These are phyloP conservation scores for Aquilaria sinensis DNA, from an alignment of 345 rosid genomes.

Conservation along the genomic window DNA sequence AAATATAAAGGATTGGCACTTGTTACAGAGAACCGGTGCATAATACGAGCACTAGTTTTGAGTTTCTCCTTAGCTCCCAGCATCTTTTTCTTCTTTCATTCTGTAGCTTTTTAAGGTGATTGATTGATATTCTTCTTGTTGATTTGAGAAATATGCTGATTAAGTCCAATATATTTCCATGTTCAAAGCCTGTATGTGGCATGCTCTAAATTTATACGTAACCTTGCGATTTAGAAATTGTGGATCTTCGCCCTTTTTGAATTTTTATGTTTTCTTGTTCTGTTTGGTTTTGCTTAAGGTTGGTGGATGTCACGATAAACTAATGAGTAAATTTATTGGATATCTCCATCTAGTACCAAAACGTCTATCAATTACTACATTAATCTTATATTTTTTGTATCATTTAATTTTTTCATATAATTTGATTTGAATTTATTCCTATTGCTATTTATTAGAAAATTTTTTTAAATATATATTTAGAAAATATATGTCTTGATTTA, in stretches of 20 bases:
- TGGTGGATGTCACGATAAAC: too few relatives aligned
- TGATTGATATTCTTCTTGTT: conserved; percentile 12
- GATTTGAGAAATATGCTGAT: conserved; percentile 11
- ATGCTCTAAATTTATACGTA: conserved; percentile 32
- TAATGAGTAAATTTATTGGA: too few relatives aligned
- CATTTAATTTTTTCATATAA: too few relatives aligned
- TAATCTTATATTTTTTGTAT: too few relatives aligned
- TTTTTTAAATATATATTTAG: too few relatives aligned
- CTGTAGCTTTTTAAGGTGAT: conserved; percentile 22
- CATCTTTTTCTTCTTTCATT: conserved; percentile 1
- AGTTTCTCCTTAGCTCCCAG: conserved; percentile 13
- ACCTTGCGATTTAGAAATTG: conserved; percentile 24
- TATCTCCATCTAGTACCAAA: too few relatives aligned
- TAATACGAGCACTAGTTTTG: conserved; percentile 17
- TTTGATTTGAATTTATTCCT: too few relatives aligned
- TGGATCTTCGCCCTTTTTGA: background rate
- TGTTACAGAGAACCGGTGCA: conserved; percentile 10
- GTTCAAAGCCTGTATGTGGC: conserved; percentile 24
- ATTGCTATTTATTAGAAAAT: too few relatives aligned
- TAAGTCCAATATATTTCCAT: conserved; percentile 17
- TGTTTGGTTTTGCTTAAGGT: too few relatives aligned
- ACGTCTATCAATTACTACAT: too few relatives aligned
- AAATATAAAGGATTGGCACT: conserved; percentile 15
- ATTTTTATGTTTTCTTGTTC: too few relatives aligned
- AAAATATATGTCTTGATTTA: too few relatives aligned